Conservation (phyloP, 116 monocot genomes). For the Dioscorea cayenensis region DNA sequence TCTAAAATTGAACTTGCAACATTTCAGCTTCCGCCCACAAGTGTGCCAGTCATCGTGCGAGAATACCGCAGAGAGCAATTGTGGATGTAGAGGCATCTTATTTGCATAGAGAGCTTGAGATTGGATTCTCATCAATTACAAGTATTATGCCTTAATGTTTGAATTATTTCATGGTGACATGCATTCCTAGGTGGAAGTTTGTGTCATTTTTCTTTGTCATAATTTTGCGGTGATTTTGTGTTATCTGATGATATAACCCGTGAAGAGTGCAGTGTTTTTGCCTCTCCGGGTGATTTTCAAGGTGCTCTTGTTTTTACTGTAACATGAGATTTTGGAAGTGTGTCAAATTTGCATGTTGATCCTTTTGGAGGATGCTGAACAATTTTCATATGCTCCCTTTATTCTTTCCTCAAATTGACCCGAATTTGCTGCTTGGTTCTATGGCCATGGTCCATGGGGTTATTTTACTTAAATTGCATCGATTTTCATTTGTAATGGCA, state of each 20-base stretch:
- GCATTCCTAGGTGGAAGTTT: constrained; percentile 1
- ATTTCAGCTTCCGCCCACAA: constrained; percentile 88
- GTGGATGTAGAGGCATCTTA: constrained; percentile 42
- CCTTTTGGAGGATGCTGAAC: neutral
- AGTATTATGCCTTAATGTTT: constrained; percentile 6
- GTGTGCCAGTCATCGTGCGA: constrained; percentile 88
- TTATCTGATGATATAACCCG: constrained; percentile 13
- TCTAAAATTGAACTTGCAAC: neutral
- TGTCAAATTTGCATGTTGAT: neutral
- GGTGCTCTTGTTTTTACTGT: constrained; percentile 6
- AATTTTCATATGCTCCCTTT: neutral
- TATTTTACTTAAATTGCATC: neutral
- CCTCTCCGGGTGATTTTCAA: constrained; percentile 40
- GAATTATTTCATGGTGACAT: neutral
- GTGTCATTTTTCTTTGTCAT: constrained; percentile 6
- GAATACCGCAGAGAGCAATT: constrained; percentile 84
- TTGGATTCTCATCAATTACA: constrained; percentile 3
- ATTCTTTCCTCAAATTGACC: neutral
- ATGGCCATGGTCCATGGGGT: neutral
- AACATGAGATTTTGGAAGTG: constrained; percentile 3
- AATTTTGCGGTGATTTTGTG: constrained; percentile 2
- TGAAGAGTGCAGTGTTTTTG: constrained; percentile 49
- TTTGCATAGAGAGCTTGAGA: neutral
- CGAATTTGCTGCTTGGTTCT: neutral
- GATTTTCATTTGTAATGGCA: neutral